Conservation (phyloP, 2,329 filamentous ascomycete genomes). For the Colletotrichum sansevieriae region DNA sequence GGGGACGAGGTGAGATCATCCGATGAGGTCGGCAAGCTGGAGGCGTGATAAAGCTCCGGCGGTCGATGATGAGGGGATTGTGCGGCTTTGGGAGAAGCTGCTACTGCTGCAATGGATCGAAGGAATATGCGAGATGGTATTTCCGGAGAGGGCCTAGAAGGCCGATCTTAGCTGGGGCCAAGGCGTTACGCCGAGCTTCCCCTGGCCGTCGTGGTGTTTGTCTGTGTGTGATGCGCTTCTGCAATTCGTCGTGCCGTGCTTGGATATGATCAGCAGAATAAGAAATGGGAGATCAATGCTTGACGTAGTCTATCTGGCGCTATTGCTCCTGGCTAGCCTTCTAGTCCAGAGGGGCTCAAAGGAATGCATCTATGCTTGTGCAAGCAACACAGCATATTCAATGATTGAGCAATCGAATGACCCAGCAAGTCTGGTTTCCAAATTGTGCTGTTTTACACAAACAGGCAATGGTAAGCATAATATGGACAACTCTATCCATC, state of each 20-base stretch:
- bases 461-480: not conserved
- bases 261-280: constrained; percentile 16
- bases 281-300: constrained; percentile 11
- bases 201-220: not conserved
- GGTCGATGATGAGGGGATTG: not conserved
- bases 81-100: not conserved
- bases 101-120: constrained; percentile 5
- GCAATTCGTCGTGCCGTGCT: constrained; percentile 17
- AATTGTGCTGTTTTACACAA: not conserved
- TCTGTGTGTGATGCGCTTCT: not conserved
- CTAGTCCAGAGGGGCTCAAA: not conserved
- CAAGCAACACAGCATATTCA: not conserved
- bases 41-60: not conserved
- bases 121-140: not conserved
- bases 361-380: not conserved
- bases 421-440: not conserved
- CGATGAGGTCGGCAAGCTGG: not conserved
- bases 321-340: not conserved
- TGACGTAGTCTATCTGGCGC: not conserved
- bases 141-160: constrained; percentile 1
- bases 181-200: not conserved
- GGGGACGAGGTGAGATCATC: constrained; percentile 21
- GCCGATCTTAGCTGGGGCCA: too few relatives aligned
- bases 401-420: not conserved
- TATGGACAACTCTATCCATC: not conserved